Evolutionary conservation across 192 early-diverging fungal species (phyloP), one percentile per base, ranked within the genome.

Genomic region (Cetraspora pellucida): DNA sequence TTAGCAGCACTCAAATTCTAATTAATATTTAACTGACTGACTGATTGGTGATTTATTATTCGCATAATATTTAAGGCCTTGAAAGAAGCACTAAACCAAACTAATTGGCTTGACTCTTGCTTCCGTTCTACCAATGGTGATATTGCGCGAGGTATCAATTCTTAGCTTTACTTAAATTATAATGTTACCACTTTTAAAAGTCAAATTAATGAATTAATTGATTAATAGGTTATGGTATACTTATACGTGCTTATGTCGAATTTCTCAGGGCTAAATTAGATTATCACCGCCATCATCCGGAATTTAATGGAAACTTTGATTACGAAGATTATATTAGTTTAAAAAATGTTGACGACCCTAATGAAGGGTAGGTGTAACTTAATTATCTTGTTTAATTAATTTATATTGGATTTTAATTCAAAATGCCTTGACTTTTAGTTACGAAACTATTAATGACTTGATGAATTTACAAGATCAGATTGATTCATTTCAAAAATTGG

Each of bases 251-350:
- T 25, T 99, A 99, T 80, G 89, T 96, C 61, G 90, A 94, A 77
- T 95, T 96, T 82, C 78, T 99, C 46, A 86, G 91, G 52, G 87
- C 90, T 37, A 99, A 99, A 84, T 88, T 99, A 65, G 91, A 96
- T 70, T 99, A 93, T 81, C 97, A 99, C 80, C 82, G 90, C 44
- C 84, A 90, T 50, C 95, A 97, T 80, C 95, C 94, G 13, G 94
- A 96, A 73, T 99, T 98, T 79, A 93, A 90, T 67, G 97, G 95
- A 25, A 93, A 86, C 70, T 99, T 99, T 87, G 95, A 98, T 78
- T 99, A 99, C 83, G 93, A 98, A 74, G 97, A 99, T 79, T 99
- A 97, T 77, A 90, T 96, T 50, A 93, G 93, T 52, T 81, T 99
- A 73, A 95, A 93, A 81, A 93, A 93, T 65, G 93, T 96, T 61